Conservation (phyloP, 345 rosid genomes). For the Boechera retrofracta region DNA sequence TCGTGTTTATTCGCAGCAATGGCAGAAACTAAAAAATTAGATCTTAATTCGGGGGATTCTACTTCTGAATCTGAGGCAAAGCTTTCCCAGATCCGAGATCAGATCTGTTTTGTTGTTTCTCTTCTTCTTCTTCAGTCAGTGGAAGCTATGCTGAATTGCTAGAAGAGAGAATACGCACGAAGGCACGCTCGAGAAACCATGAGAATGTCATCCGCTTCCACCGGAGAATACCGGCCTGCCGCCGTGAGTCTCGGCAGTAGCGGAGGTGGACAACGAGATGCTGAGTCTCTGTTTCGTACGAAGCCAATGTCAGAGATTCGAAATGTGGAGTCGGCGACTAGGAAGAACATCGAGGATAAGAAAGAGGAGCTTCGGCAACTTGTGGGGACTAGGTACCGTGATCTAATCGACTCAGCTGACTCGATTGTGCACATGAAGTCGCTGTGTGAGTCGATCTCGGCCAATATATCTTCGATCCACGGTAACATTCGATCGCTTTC, state of each 20-base stretch:
- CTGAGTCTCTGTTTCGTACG: slow-evolving; percentile 81
- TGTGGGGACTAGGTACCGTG: slow-evolving; percentile 89
- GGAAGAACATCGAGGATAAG: slow-evolving; percentile 86
- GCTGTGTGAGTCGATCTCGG: slow-evolving; percentile 70
- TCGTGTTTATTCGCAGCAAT: slow-evolving; percentile 34
- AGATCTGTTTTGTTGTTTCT: slow-evolving; percentile 5
- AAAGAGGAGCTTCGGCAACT: slow-evolving; percentile 93
- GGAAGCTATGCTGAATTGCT: slow-evolving; percentile 31
- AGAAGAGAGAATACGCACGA: slow-evolving; percentile 24
- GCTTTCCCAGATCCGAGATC: slow-evolving; percentile 42
- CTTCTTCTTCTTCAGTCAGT: slow-evolving; percentile 27
- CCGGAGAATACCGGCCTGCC: slow-evolving; percentile 53
- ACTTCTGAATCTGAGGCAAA: slow-evolving; percentile 42
- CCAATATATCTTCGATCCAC: slow-evolving; percentile 72
- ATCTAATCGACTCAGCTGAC: slow-evolving; percentile 95
- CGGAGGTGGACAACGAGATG: slow-evolving; percentile 74
- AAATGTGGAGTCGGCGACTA: slow-evolving; percentile 68
- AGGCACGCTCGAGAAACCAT: slow-evolving; percentile 36
- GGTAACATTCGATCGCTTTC: slow-evolving; percentile 67
- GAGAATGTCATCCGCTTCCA: slow-evolving; percentile 52
- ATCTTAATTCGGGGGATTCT: slow-evolving; percentile 37
- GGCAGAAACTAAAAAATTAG: slow-evolving; percentile 35
- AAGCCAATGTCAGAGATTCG: slow-evolving; percentile 84
- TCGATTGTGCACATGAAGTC: slow-evolving; percentile 90
- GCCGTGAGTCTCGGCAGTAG: slow-evolving; percentile 29